A percentile compares a stretch with the other conserved stretches of the same genome.
phyloP scores from a whole-genome alignment of 116 monocot genomes.

The Iris pallida region DNA sequence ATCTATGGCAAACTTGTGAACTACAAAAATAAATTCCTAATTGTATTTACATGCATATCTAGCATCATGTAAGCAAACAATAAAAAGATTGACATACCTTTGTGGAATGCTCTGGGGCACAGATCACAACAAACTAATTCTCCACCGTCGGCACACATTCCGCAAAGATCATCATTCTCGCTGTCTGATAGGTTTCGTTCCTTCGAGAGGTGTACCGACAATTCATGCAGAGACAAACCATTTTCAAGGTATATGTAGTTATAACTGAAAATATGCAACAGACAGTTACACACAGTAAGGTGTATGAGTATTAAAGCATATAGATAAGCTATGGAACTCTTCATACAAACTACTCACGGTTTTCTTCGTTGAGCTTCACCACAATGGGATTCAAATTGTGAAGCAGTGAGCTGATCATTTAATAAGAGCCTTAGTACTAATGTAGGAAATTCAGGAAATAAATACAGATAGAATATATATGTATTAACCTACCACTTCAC shows the following conservation, averaged over 20 bases:
- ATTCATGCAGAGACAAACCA: constrained; percentile 14
- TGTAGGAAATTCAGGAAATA: not conserved
- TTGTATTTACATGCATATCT: too few species aligned
- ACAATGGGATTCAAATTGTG: constrained; percentile 18
- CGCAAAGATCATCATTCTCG: constrained; percentile 14
- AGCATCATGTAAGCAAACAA: too few species aligned
- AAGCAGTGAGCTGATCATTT: constrained; percentile 9
- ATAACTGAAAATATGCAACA: constrained; percentile 1
- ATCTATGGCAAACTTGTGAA: too few species aligned
- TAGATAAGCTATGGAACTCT: not conserved
- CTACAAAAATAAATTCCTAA: too few species aligned
- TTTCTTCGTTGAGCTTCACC: constrained; percentile 12
- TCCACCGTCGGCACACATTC: constrained; percentile 13
- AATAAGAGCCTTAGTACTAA: not conserved
- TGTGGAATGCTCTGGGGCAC: constrained; percentile 14
- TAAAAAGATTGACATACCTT: not conserved
- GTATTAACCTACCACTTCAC: constrained; percentile 9
- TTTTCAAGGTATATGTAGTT: constrained; percentile 11
- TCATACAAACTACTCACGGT: constrained; percentile 7
- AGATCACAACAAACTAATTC: constrained; percentile 11
- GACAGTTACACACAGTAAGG: not conserved
- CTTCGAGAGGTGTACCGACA: constrained; percentile 8
- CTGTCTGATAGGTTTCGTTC: constrained; percentile 10
- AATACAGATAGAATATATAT: not conserved
- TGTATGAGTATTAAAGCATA: not conserved